Evolutionary conservation across 1,284 basidiomycete genomes (phyloP).

Genomic region (Leccinum pachyderme): DNA sequence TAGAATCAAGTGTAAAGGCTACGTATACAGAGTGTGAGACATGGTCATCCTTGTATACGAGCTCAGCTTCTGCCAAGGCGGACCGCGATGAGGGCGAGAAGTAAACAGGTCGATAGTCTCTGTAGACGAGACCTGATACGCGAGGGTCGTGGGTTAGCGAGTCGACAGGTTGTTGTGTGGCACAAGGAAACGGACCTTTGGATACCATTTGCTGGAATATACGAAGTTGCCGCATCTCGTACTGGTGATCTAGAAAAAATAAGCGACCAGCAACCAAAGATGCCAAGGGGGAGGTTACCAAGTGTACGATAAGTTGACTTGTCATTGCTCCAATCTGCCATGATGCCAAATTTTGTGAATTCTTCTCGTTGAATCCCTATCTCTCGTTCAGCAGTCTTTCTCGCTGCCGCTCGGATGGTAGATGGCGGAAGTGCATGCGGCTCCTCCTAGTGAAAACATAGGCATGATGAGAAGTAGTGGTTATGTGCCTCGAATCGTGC

Average conservation of each 20-base stretch:
- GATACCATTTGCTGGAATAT: conserved; percentile 90
- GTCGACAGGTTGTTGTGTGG: neutral
- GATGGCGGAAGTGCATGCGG: conserved; percentile 54
- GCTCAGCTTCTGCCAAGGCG: conserved; percentile 93
- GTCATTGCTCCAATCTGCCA: conserved; percentile 84
- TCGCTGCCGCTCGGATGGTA: conserved; percentile 73
- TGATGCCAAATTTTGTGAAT: conserved; percentile 83
- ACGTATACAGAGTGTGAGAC: conserved; percentile 88
- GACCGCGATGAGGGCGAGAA: conserved; percentile 96
- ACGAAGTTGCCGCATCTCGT: conserved; percentile 86
- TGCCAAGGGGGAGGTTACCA: conserved; percentile 43
- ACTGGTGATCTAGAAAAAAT: conserved; percentile 64
- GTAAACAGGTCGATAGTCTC: conserved; percentile 88
- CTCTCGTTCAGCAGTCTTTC: conserved; percentile 72
- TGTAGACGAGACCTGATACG: conserved; percentile 72
- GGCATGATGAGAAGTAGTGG: neutral
- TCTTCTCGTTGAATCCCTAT: conserved; percentile 79
- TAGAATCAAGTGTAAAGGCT: conserved; percentile 58
- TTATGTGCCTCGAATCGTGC: conserved; percentile 13
- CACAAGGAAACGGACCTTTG: conserved; percentile 49
- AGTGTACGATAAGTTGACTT: conserved; percentile 86
- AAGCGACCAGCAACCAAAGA: neutral
- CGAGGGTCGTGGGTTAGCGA: neutral
- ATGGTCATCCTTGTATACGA: conserved; percentile 89
- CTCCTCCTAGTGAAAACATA: conserved; percentile 41